A percentile compares a stretch with the other conserved stretches of the same genome.
phyloP scores from a whole-genome alignment of 441 rosid species.

The Adansonia madagascariensis region DNA sequence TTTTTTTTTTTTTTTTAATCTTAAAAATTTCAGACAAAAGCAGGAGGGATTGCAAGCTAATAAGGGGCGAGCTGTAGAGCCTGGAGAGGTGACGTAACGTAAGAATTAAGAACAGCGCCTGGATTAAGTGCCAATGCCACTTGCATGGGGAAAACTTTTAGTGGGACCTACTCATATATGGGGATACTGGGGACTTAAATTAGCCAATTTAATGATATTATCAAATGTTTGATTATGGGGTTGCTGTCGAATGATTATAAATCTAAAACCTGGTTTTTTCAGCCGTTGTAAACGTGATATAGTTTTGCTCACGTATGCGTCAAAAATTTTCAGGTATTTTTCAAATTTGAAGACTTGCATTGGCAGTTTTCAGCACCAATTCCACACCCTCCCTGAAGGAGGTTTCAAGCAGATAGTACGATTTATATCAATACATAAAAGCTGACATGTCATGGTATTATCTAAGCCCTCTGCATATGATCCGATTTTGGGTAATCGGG shows the following conservation, averaged over 20 bases:
- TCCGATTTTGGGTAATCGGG: too few species aligned
- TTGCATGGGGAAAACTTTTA: background rate
- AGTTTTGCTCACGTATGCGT: background rate
- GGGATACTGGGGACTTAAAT: background rate
- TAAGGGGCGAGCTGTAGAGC: background rate
- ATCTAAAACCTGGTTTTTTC: background rate
- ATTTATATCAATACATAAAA: too few species aligned
- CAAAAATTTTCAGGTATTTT: slow-evolving; percentile 16
- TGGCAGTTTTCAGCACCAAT: background rate
- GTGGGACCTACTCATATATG: background rate
- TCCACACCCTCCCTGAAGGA: slow-evolving; percentile 5
- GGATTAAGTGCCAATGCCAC: slow-evolving; percentile 13
- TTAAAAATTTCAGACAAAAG: background rate
- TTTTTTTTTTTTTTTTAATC: background rate
- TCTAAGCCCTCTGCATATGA: too few species aligned
- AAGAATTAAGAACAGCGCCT: background rate
- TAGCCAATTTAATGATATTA: background rate
- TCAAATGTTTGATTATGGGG: slow-evolving; percentile 8
- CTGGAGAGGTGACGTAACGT: background rate
- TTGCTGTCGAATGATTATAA: slow-evolving; percentile 8
- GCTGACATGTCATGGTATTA: too few species aligned
- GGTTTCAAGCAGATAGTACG: background rate
- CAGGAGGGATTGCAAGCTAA: background rate
- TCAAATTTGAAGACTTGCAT: slow-evolving; percentile 8
- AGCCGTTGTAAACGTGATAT: slow-evolving; percentile 25